These are phyloP conservation scores for Talaromyces sp. DNA, from an alignment of 2,329 filamentous ascomycete species.

Conservation along the genomic window DNA sequence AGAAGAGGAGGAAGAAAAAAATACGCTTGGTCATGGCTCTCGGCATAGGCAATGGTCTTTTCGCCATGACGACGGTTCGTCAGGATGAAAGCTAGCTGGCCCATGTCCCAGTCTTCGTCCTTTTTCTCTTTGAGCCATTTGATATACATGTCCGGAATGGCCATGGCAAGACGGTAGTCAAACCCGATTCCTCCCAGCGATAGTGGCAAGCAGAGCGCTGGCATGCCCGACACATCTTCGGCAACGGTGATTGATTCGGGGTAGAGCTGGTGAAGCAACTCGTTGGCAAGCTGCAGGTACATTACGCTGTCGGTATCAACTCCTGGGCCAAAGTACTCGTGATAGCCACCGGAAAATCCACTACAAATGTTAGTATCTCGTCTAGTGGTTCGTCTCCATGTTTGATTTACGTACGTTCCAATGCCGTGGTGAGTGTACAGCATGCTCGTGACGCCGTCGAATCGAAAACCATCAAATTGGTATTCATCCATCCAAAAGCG, in stretches of 20 bases:
- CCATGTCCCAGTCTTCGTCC: constrained; percentile 89
- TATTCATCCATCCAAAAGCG: constrained; percentile 99
- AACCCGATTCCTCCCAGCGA: constrained; percentile 89
- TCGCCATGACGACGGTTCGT: constrained; percentile 92
- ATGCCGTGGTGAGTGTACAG: constrained; percentile 94
- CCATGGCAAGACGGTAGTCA: constrained; percentile 96
- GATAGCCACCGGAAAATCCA: constrained; percentile 94
- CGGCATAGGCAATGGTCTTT: constrained; percentile 96
- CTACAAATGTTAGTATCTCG: constrained; percentile 38
- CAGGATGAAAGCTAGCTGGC: constrained; percentile 76
- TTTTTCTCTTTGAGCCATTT: constrained; percentile 93
- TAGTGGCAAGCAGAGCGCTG: constrained; percentile 82
- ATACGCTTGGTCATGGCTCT: constrained; percentile 96
- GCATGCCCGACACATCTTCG: constrained; percentile 98
- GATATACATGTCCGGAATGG: constrained; percentile 98
- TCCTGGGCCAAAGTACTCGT: constrained; percentile 87
- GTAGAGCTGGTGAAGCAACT: constrained; percentile 88
- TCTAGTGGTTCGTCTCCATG: background rate
- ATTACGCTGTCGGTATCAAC: constrained; percentile 93
- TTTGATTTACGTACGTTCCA: constrained; percentile 66
- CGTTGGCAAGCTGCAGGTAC: constrained; percentile 94
- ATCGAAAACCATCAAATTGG: constrained; percentile 91
- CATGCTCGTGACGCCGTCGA: constrained; percentile 98
- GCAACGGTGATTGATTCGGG: constrained; percentile 86
- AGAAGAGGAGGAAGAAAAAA: constrained; percentile 33